Percentiles rank a stretch among this genome's conserved stretches.
phyloP scores from a whole-genome alignment of 2,329 filamentous ascomycete species.

The Monilinia fructigena region DNA sequence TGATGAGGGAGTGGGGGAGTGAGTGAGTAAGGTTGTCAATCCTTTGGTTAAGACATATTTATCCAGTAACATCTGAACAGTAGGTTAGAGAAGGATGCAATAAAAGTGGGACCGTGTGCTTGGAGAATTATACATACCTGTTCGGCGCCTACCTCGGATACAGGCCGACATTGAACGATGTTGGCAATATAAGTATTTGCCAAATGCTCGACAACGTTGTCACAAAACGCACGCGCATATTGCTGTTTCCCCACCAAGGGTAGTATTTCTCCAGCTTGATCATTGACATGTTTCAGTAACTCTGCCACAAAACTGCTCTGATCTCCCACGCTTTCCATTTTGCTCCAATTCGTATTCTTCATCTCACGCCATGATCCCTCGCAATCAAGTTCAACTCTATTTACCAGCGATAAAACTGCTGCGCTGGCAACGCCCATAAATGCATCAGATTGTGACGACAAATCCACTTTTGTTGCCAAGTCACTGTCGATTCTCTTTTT shows the following conservation, averaged over 20 bases:
- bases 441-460: conserved; percentile 89
- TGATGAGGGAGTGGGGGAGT: conserved; percentile 43
- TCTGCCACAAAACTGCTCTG: conserved; percentile 90
- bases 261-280: conserved; percentile 71
- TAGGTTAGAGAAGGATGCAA: conserved; percentile 31
- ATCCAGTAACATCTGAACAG: conserved; percentile 81
- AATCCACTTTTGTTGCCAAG: conserved; percentile 71
- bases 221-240: conserved; percentile 90
- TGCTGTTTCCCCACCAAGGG: conserved; percentile 81
- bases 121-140: conserved; percentile 55
- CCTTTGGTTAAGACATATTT: conserved; percentile 85
- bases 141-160: conserved; percentile 91
- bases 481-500: conserved; percentile 84
- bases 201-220: conserved; percentile 89
- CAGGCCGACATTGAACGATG: conserved; percentile 83
- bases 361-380: conserved; percentile 94
- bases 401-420: conserved; percentile 78
- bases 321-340: conserved; percentile 88
- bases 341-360: conserved; percentile 93
- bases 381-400: conserved; percentile 76
- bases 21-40: conserved; percentile 67
- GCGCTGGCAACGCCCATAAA: conserved; percentile 94
- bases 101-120: background rate
- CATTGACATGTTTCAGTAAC: conserved; percentile 70
- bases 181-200: conserved; percentile 76